Percentiles rank a stretch among this genome's conserved stretches.
Evolutionary conservation across 495 filamentous ascomycete genomes (phyloP).

Genomic region (Xylaria castorea): DNA sequence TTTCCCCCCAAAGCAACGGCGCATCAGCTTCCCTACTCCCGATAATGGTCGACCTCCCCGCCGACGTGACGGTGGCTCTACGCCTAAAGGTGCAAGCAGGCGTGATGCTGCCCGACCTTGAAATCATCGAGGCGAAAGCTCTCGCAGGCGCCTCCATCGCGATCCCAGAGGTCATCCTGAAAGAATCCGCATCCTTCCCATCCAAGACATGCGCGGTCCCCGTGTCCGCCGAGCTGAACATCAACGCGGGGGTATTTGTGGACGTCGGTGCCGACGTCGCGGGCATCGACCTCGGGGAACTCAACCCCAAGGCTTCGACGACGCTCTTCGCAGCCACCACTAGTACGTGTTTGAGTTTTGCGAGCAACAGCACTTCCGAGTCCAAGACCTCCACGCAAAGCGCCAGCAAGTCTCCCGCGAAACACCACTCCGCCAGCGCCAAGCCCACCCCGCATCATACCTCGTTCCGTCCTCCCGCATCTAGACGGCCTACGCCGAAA

Average conservation of each 20-base stretch:
- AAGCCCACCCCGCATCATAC: not conserved
- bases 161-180: constrained; percentile 36
- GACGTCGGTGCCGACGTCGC: constrained; percentile 37
- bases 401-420: not conserved
- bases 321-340: constrained; percentile 42
- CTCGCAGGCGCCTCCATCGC: constrained; percentile 38
- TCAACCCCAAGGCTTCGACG: constrained; percentile 38
- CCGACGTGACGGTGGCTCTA: constrained; percentile 41
- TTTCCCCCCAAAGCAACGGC: constrained; percentile 31
- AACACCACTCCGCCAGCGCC: not conserved
- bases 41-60: constrained; percentile 31
- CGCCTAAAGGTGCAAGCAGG: constrained; percentile 37
- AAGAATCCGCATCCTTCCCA: constrained; percentile 29
- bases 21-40: constrained; percentile 39
- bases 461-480: not conserved
- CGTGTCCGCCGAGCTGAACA: constrained; percentile 39
- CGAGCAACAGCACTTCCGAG: not conserved
- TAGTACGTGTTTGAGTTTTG: constrained; percentile 38
- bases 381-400: not conserved
- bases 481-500: not conserved
- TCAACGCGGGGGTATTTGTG: constrained; percentile 40
- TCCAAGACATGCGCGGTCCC: constrained; percentile 33
- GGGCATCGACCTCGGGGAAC: constrained; percentile 27
- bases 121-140: constrained; percentile 37
- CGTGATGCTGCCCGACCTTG: constrained; percentile 27